Evolutionary conservation across 225 moss, liverwort and hornwort genomes (phyloP).

Genomic region (Antitrichia curtipendula): DNA sequence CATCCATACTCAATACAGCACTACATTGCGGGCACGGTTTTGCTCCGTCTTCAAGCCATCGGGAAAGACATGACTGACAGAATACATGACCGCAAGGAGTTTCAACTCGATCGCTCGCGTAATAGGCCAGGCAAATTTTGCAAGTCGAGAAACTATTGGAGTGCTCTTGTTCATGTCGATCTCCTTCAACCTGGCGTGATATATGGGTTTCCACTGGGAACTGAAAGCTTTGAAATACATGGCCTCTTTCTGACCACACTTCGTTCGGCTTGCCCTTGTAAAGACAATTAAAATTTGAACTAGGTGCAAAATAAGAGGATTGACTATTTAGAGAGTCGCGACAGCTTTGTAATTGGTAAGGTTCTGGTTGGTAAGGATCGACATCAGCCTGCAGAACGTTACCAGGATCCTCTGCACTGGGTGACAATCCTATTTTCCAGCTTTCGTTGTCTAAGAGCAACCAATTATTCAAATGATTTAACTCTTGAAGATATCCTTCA

Average conservation of each 20-base stretch:
- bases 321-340: neutral
- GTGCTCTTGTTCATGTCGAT: neutral
- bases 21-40: neutral
- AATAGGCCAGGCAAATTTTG: neutral
- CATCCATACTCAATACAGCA: neutral
- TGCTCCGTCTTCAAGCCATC: neutral
- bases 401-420: neutral
- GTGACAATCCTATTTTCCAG: neutral
- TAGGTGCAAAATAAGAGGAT: neutral
- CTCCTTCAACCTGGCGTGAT: neutral
- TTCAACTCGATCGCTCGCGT: neutral
- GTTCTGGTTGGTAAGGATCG: neutral
- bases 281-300: neutral
- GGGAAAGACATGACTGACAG: neutral
- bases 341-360: neutral
- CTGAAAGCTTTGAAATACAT: neutral
- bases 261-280: neutral
- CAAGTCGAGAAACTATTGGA: neutral
- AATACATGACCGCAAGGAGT: neutral
- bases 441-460: neutral
- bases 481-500: neutral
- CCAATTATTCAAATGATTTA: neutral
- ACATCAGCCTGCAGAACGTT: neutral
- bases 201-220: neutral
- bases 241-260: neutral